phyloP scores from a whole-genome alignment of 140 eudicot genomes.

The Stevia rebaudiana region DNA sequence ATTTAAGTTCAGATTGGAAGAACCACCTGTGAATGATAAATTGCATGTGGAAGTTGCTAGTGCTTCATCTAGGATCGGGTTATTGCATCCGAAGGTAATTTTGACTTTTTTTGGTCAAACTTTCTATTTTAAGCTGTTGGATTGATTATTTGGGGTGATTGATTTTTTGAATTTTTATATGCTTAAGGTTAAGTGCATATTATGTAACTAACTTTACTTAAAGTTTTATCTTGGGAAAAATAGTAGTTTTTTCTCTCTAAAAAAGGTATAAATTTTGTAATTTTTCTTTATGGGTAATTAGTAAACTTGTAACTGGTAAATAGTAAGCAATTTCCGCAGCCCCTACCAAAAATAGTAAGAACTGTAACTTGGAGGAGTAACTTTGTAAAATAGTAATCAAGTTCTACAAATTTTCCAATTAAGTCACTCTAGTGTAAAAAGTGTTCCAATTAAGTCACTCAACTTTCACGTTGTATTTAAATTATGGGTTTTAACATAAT shows the following conservation, averaged over 20 bases:
- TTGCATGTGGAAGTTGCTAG: conserved; percentile 86
- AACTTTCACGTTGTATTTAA: too few species aligned
- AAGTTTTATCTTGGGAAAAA: not conserved
- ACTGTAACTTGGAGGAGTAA: not conserved
- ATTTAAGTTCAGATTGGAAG: conserved; percentile 69
- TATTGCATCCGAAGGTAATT: conserved; percentile 88
- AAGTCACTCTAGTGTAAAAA: too few species aligned
- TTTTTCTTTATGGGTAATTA: too few species aligned
- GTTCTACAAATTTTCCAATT: too few species aligned
- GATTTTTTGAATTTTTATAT: not conserved
- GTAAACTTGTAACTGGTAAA: too few species aligned
- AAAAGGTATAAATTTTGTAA: too few species aligned
- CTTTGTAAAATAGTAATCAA: too few species aligned
- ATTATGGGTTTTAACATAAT: too few species aligned
- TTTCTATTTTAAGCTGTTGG: not conserved
- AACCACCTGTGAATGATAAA: conserved; percentile 78
- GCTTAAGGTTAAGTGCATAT: not conserved
- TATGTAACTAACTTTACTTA: not conserved
- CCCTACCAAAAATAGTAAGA: not conserved
- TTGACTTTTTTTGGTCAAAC: conserved; percentile 11
- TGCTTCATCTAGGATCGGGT: conserved; percentile 79
- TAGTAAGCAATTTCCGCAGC: not conserved
- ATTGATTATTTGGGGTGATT: not conserved
- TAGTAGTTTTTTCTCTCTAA: not conserved
- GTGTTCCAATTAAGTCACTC: too few species aligned